Evolutionary conservation across 257 asterid genomes (phyloP), one percentile per base, ranked within the genome.

Genomic region (Lithospermum erythrorhizon): DNA sequence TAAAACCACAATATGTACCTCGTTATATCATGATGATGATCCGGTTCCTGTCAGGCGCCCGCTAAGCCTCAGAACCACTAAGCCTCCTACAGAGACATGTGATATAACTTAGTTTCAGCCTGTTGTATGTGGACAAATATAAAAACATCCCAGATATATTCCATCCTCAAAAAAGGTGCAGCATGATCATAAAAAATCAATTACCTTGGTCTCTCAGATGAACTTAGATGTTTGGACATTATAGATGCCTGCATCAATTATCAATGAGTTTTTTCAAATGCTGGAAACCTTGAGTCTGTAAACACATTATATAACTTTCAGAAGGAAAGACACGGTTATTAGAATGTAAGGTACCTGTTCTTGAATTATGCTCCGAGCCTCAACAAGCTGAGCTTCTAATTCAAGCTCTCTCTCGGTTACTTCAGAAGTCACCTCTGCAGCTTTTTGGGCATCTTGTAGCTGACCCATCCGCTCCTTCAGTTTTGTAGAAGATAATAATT

Each of bases 321-420:
- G 11, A 53, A 20, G 22, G 23, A 2, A 53, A 19, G 16, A 7
- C 57, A 20, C 15, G 15, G 27, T 53, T 52, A n/a, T 53, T 53
- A 57, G 61, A 3, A 29, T 15, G 14, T 3, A 24, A 27, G 20
- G 55, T 74, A 91, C 98, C 96, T 93, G 98, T 81, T 89, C 98
- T 79, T 93, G 95, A 73, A 93, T 89, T 71, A 93, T 93, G 83
- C 87, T 89, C 81, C 94, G 85, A 64, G 98, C 98, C 86, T 91
- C 98, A 17, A 88, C 98, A 57, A 91, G 96, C 77, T 91, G 97
- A 75, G 98, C 98, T 83, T 93, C 98, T 63, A 93, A 83, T 77
- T 93, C 98, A 57, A 93, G 95, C 72, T 93, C 98, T 86, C 97
- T 82, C 82, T 93, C 98, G 20, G 98, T 75, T 62, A 74, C 98